Percentiles rank a stretch among this genome's conserved stretches.
These are phyloP conservation scores for Vigna mungo DNA, from an alignment of 306 rosid genomes.

Conservation along the genomic window DNA sequence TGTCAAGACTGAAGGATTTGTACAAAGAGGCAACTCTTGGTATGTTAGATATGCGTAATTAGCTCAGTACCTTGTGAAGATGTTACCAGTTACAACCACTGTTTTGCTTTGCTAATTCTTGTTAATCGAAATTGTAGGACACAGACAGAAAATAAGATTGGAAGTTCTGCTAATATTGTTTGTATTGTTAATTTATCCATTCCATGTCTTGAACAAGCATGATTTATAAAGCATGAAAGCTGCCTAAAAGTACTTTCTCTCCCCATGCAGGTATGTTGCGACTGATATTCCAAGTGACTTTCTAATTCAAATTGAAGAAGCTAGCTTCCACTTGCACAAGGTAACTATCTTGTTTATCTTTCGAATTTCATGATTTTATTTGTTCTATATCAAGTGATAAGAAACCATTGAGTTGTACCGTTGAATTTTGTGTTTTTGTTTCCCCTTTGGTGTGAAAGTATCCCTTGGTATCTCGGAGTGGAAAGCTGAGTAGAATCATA, in stretches of 20 bases:
- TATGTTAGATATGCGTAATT: conserved; percentile 48
- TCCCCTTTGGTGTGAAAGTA: conserved; percentile 59
- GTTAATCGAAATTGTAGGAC: conserved; percentile 10
- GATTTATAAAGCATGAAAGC: conserved; percentile 9
- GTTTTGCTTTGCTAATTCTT: not conserved
- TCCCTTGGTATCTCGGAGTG: conserved; percentile 91
- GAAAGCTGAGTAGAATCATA: conserved; percentile 84
- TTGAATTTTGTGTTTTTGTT: conserved; percentile 34
- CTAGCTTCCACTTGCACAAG: conserved; percentile 86
- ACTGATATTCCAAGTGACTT: conserved; percentile 96
- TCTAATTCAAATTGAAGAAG: conserved; percentile 73
- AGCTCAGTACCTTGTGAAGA: conserved; percentile 8
- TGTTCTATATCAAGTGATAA: conserved; percentile 8
- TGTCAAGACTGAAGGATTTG: conserved; percentile 89
- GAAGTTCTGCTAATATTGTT: conserved; percentile 6
- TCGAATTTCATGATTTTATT: not conserved
- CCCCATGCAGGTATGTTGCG: conserved; percentile 73
- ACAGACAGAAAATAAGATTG: conserved; percentile 6
- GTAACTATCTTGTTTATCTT: conserved; percentile 46
- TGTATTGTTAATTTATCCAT: conserved; percentile 1
- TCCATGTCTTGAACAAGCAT: conserved; percentile 3
- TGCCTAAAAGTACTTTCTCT: not conserved
- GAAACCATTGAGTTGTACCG: conserved; percentile 24
- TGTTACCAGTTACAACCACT: not conserved
- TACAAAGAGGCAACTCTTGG: conserved; percentile 87